Conservation (phyloP, 1,284 basidiomycete genomes). For the Afroboletus lepidellus region DNA sequence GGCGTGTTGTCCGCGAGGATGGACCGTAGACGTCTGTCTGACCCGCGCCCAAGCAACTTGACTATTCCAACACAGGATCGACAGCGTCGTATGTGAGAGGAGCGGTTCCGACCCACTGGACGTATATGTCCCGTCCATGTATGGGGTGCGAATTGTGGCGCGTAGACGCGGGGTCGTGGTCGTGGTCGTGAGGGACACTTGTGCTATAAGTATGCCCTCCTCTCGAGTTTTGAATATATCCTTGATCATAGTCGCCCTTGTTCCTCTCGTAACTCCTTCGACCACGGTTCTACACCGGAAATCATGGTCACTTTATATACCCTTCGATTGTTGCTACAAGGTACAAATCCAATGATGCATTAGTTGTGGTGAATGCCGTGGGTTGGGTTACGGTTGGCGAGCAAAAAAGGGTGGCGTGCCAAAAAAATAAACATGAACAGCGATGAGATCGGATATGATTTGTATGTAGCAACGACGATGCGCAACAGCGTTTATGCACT, state of each 20-base stretch:
- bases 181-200: slow-evolving; percentile 41
- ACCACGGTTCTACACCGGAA: slow-evolving; percentile 17
- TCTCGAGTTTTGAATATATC: slow-evolving; percentile 16
- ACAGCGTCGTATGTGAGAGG: slow-evolving; percentile 40
- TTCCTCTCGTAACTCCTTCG: no score
- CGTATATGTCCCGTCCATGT: slow-evolving; percentile 46
- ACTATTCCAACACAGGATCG: slow-evolving; percentile 20
- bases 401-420: slow-evolving; percentile 2
- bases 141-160: slow-evolving; percentile 26
- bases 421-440: slow-evolving; percentile 5
- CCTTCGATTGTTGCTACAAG: slow-evolving; percentile 42
- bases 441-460: slow-evolving; percentile 18
- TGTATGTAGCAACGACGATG: slow-evolving; percentile 5
- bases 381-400: slow-evolving; percentile 10
- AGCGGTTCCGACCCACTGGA: slow-evolving; percentile 27
- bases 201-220: slow-evolving; percentile 14
- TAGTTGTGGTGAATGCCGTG: slow-evolving; percentile 31
- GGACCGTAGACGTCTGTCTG: slow-evolving; percentile 56
- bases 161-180: slow-evolving; percentile 75
- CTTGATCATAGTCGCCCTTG: no score
- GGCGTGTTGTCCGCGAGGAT: slow-evolving; percentile 35
- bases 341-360: slow-evolving; percentile 44
- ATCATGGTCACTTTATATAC: slow-evolving; percentile 37
- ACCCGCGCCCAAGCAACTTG: slow-evolving; percentile 58
- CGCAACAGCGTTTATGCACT: slow-evolving; percentile 20